A percentile compares a stretch with the other conserved stretches of the same genome.
Evolutionary conservation across 2,329 filamentous ascomycete species (phyloP).

Genomic region (Fusarium pseudoanthophilum): DNA sequence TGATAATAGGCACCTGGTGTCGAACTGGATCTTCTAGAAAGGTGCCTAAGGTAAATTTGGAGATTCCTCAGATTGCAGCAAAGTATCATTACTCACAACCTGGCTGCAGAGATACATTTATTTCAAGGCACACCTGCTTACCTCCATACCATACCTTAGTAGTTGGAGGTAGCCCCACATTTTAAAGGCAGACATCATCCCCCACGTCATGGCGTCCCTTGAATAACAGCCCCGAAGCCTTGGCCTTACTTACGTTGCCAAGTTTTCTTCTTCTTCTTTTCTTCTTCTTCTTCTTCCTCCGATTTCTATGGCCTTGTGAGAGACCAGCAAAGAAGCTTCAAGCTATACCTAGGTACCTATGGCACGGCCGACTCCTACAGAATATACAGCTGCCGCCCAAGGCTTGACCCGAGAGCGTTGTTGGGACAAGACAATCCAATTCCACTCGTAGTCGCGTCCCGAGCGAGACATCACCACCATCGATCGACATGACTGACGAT

Average conservation of each 20-base stretch:
- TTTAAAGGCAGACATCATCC: slow-evolving; percentile 32
- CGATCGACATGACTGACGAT: slow-evolving; percentile 33
- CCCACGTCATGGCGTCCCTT: slow-evolving; percentile 35
- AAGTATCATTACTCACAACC: not conserved
- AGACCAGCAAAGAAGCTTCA: slow-evolving; percentile 5
- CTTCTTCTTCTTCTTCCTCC: not conserved
- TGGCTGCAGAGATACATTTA: not conserved
- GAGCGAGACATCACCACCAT: not conserved
- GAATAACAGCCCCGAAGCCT: slow-evolving; percentile 22
- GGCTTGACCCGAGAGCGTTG: slow-evolving; percentile 25
- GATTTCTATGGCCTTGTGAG: slow-evolving; percentile 11
- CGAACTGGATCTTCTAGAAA: slow-evolving; percentile 17
- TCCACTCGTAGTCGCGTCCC: slow-evolving; percentile 9
- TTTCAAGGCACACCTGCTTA: not conserved
- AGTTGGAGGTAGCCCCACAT: slow-evolving; percentile 8
- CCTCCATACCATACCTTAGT: no score
- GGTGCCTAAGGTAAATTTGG: not conserved
- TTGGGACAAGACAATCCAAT: slow-evolving; percentile 5
- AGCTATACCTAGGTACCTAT: slow-evolving; percentile 26
- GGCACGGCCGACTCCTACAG: slow-evolving; percentile 27
- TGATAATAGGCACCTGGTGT: slow-evolving; percentile 11
- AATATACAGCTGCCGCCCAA: slow-evolving; percentile 27
- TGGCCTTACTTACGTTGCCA: not conserved
- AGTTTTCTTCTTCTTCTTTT: not conserved
- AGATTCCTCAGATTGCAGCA: not conserved